Conservation (phyloP, 495 filamentous ascomycete species). For the Daldinia decipiens region DNA sequence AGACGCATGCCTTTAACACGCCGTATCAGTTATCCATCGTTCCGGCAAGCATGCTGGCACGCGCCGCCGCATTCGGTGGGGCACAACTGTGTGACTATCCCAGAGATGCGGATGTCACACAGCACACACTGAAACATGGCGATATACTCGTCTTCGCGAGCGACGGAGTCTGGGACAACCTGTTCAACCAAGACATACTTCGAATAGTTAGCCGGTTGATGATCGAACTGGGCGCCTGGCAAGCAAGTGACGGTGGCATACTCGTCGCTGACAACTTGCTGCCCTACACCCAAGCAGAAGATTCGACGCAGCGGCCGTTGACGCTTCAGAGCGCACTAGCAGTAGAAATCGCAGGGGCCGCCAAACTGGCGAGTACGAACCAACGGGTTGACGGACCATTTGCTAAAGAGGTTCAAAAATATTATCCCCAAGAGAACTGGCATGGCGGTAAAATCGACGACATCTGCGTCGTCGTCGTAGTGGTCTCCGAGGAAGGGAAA, state of each 20-base stretch:
- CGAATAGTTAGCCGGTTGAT: conserved; percentile 80
- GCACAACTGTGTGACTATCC: conserved; percentile 81
- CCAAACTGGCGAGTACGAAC: conserved; percentile 85
- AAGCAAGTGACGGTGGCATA: conserved; percentile 65
- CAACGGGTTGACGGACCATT: conserved; percentile 87
- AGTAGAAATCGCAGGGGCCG: conserved; percentile 76
- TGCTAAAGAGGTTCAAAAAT: conserved; percentile 88
- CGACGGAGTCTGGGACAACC: conserved; percentile 96
- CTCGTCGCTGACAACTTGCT: conserved; percentile 65
- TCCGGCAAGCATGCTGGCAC: conserved; percentile 77
- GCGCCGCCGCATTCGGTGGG: conserved; percentile 84
- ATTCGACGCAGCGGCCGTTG: conserved; percentile 36
- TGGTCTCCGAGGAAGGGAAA: conserved; percentile 68
- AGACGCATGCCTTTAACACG: conserved; percentile 98
- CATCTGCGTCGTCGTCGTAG: conserved; percentile 80
- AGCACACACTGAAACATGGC: conserved; percentile 81
- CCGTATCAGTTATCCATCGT: conserved; percentile 94
- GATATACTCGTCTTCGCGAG: conserved; percentile 92
- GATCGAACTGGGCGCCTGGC: conserved; percentile 78
- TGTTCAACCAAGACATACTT: conserved; percentile 89
- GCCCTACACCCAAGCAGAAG: conserved; percentile 60
- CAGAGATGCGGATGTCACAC: conserved; percentile 81
- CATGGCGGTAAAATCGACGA: conserved; percentile 92
- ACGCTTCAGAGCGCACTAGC: conserved; percentile 83
- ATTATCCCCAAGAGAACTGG: conserved; percentile 84